Percentiles rank a stretch among this genome's conserved stretches.
Evolutionary conservation across 2,329 filamentous ascomycete genomes (phyloP).

Genomic region (Trichoderma koningiopsis): DNA sequence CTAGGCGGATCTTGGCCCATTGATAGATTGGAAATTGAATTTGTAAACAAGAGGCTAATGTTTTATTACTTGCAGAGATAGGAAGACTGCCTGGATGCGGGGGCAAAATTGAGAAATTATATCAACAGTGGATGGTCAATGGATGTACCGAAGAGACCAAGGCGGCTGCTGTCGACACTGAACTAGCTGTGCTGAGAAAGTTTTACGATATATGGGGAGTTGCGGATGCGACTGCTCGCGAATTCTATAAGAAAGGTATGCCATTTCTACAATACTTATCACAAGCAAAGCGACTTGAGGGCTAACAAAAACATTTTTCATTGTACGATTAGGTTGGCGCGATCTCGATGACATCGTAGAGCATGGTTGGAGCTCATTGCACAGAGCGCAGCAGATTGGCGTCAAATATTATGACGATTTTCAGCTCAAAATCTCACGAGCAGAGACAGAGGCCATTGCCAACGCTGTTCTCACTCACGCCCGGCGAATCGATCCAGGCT

Average conservation of each 20-base stretch:
- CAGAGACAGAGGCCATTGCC: slow-evolving; percentile 73
- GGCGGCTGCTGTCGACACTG: slow-evolving; percentile 64
- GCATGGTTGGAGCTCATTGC: slow-evolving; percentile 73
- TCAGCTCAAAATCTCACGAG: slow-evolving; percentile 66
- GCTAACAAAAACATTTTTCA: not conserved
- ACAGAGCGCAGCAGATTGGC: slow-evolving; percentile 86
- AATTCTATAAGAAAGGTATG: slow-evolving; percentile 70
- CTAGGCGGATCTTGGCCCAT: no score
- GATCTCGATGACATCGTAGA: slow-evolving; percentile 86
- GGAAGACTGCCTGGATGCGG: slow-evolving; percentile 75
- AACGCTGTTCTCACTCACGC: slow-evolving; percentile 67
- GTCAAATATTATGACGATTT: slow-evolving; percentile 94
- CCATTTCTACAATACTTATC: not conserved
- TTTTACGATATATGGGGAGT: slow-evolving; percentile 96
- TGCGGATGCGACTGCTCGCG: slow-evolving; percentile 74
- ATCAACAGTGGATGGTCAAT: slow-evolving; percentile 68
- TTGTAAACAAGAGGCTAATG: not conserved
- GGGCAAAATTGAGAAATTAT: slow-evolving; percentile 75
- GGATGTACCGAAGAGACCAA: slow-evolving; percentile 65
- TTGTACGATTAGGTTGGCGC: slow-evolving; percentile 60
- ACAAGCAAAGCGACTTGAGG: not conserved
- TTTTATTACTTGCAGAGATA: slow-evolving; percentile 45
- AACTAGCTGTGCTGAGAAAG: slow-evolving; percentile 62
- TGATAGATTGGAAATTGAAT: not conserved
- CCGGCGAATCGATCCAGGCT: slow-evolving; percentile 58